Evolutionary conservation across 2,329 filamentous ascomycete genomes (phyloP), one percentile per base, ranked within the genome.

Genomic region (Colletotrichum sp.): DNA sequence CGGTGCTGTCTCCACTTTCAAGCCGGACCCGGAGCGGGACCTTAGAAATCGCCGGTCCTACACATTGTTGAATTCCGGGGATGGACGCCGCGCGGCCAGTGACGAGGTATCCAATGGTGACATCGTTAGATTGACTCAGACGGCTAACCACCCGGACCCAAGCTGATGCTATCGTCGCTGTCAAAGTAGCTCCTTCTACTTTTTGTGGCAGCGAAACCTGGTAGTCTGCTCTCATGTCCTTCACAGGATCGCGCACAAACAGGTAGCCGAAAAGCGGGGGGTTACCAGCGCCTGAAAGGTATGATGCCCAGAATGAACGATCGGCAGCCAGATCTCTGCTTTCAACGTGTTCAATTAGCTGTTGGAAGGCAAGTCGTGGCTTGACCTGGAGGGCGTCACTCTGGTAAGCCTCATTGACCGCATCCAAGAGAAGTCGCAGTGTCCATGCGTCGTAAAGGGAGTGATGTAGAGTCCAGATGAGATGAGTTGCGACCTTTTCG

Each of bases 381-480:
- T n/a, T 30, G 15, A 8, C 30, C 26, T 18, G 44, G 8, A 4
- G 63, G 2, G 34, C 24, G 32, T 62, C n/a, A 4, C 52, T 69
- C 15, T 59, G 62, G 63, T 81, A 81, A 5, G 72, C 69, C 32
- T 77, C 65, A 9, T 75, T 64, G 2, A 79, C 55, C 3, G 71
- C 34, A 16, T 77, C 71, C 16, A 82, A 57, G 7, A 82, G 67
- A 15, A 77, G 57, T 24, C 71, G 63, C 13, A 77, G 21, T 10
- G 75, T 69, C 77, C 77, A 77, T 4, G 71, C 75, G 24, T 78
- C 77, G 8, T 76, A 77, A 9, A 78, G 64, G 5, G 71, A 55
- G 30, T 77, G 77, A 18, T 78, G 77, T 1, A 78, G 39, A 2
- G 75, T 77, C 71, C 71, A 77, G 0, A 77, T 34, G 4, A 78